Base-by-base conservation (phyloP, 345 rosid species). In the Bruguiera gymnorhiza region DNA sequence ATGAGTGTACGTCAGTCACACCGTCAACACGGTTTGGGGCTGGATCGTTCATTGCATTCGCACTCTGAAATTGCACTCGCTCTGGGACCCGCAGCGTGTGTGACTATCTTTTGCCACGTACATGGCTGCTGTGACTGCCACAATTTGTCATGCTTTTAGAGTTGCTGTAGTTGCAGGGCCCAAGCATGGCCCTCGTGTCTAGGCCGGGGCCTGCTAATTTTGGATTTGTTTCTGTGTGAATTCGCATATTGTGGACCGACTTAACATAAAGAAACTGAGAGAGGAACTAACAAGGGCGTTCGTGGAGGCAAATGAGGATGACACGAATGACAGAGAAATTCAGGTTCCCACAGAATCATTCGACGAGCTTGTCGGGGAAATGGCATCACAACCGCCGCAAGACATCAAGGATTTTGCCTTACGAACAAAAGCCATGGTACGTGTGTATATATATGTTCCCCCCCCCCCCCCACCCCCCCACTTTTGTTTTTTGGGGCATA, bases 351-450 rank as follows among this genome's bases (percentile, higher is more conserved):
- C 78, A 55, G 87, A 81, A 62, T 86, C 97, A 72, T 93, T 93
- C 67, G 80, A 87, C 20, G 85, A 90, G 76, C 95, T 90, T 76
- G 90, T 90, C 58, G 79, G 78, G 68, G 90, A 86, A 73, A 75
- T 85, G 84, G 81, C 91, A 43, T 77, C 85, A 39, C 83, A 82
- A 53, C 86, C 81, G 26, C 86, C 81, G 26, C 86, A 80, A 73
- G 93, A 93, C 79, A 78, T 90, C 32, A 88, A 76, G 76, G 81
- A 87, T 64, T 93, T 93, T 75, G 98, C 98, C 70, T 75, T 83
- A 75, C 83, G 77, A 68, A 85, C 93, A 68, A 93, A 93, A 84
- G 88, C 90, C 70, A 84, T 88, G 98, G 98, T 88, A 85, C 50
- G 46, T 31, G 46, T 31, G 5, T 58, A 16, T 60, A 61, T 37